Evolutionary conservation across 306 rosid species (phyloP).

Genomic region (Crotalaria pallida): DNA sequence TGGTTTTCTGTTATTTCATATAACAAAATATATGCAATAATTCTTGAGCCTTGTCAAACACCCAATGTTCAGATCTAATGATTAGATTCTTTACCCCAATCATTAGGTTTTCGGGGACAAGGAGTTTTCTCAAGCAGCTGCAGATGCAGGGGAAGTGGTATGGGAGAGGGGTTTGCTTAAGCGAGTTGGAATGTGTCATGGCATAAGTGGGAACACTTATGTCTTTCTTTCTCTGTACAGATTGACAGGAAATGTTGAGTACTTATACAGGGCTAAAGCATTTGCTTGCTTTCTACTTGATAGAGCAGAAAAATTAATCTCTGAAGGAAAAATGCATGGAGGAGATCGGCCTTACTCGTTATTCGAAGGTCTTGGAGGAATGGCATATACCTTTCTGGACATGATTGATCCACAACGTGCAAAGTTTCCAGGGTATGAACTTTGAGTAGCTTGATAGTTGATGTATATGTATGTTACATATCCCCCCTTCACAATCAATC

Average conservation of each 20-base stretch:
- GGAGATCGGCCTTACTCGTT: slow-evolving; percentile 76
- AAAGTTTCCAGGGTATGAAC: slow-evolving; percentile 72
- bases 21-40: not conserved
- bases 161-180: slow-evolving; percentile 79
- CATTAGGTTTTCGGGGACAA: slow-evolving; percentile 59
- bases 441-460: slow-evolving; percentile 22
- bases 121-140: slow-evolving; percentile 66
- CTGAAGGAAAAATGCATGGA: slow-evolving; percentile 67
- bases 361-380: slow-evolving; percentile 82
- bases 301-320: slow-evolving; percentile 46
- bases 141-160: slow-evolving; percentile 65
- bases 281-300: slow-evolving; percentile 71
- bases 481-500: not conserved
- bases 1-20: not conserved
- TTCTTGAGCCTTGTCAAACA: not conserved
- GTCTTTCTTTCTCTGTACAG: slow-evolving; percentile 77
- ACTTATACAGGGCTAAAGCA: slow-evolving; percentile 73
- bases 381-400: slow-evolving; percentile 63
- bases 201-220: slow-evolving; percentile 74
- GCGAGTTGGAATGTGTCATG: slow-evolving; percentile 83
- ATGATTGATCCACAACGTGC: slow-evolving; percentile 60
- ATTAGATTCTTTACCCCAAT: not conserved
- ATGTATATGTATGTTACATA: not conserved
- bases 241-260: slow-evolving; percentile 51
- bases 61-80: not conserved